Percentiles rank a stretch among this genome's conserved stretches.
Conservation (phyloP, 2,329 filamentous ascomycete species). For the Neofusicoccum ribis region DNA sequence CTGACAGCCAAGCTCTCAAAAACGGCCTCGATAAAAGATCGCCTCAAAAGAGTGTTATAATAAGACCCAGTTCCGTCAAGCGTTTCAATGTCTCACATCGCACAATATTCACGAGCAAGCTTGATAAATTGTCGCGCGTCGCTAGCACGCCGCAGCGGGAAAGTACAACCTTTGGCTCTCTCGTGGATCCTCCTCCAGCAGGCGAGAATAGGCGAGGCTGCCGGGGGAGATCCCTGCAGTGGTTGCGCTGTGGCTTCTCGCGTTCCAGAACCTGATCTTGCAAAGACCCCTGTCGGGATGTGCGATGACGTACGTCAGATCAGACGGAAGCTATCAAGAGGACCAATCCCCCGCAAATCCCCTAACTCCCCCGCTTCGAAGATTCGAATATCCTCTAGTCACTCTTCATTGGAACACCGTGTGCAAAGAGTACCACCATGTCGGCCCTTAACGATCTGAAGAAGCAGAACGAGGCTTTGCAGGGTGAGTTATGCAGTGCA, state of each 20-base stretch:
- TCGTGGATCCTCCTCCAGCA: neutral
- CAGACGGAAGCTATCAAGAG: constrained; percentile 5
- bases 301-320: constrained; percentile 12
- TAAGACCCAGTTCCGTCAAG: too few species aligned
- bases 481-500: constrained; percentile 33
- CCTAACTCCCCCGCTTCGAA: neutral
- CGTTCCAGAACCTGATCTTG: constrained; percentile 9
- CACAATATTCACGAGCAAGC: too few species aligned
- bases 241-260: constrained; percentile 3
- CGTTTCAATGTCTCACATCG: too few species aligned
- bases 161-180: neutral
- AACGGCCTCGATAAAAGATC: too few species aligned
- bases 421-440: constrained; percentile 12
- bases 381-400: too few species aligned
- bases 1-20: too few species aligned
- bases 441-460: constrained; percentile 38
- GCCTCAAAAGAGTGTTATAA: too few species aligned
- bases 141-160: too few species aligned
- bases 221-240: neutral
- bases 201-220: constrained; percentile 4
- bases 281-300: constrained; percentile 6
- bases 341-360: neutral
- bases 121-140: too few species aligned
- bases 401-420: neutral
- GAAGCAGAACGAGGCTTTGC: constrained; percentile 43